phyloP scores from a whole-genome alignment of 768 basidiomycete genomes.

The Cantharellus anzutake region DNA sequence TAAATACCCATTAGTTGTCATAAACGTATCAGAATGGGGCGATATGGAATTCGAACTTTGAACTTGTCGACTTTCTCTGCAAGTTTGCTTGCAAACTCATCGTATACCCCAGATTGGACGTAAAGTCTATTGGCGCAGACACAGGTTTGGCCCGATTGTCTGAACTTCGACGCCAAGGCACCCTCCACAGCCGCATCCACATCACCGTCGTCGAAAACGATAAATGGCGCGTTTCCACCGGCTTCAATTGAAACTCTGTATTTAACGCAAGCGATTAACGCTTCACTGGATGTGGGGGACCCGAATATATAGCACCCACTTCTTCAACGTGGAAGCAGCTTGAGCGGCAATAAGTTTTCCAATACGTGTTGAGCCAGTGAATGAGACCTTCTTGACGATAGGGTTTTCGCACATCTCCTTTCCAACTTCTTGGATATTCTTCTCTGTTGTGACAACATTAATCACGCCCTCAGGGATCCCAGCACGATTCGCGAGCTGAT shows the following conservation, averaged over 20 bases:
- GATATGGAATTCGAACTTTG: constrained; percentile 3
- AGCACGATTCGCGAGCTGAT: constrained; percentile 64
- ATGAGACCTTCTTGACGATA: constrained; percentile 70
- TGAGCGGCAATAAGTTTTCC: constrained; percentile 58
- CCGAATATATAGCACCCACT: constrained; percentile 26
- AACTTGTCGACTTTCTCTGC: constrained; percentile 34
- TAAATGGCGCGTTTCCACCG: constrained; percentile 90
- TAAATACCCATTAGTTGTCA: constrained; percentile 13
- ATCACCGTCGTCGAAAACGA: constrained; percentile 93
- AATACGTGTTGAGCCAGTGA: constrained; percentile 75
- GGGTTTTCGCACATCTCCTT: constrained; percentile 87
- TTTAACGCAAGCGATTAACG: background rate
- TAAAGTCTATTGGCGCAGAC: constrained; percentile 83
- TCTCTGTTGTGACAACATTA: constrained; percentile 80
- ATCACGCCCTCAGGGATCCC: constrained; percentile 90
- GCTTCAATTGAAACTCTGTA: constrained; percentile 60
- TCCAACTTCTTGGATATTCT: constrained; percentile 72
- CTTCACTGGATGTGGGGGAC: background rate
- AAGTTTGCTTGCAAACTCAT: constrained; percentile 76
- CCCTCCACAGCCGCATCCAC: constrained; percentile 80
- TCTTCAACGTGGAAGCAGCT: constrained; percentile 63
- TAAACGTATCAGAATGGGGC: constrained; percentile 22
- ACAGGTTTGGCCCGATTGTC: constrained; percentile 66
- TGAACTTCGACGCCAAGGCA: constrained; percentile 63
- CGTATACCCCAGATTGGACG: constrained; percentile 80